phyloP scores from a whole-genome alignment of 2,329 filamentous ascomycete species.

The Pseudonectria foliicola region DNA sequence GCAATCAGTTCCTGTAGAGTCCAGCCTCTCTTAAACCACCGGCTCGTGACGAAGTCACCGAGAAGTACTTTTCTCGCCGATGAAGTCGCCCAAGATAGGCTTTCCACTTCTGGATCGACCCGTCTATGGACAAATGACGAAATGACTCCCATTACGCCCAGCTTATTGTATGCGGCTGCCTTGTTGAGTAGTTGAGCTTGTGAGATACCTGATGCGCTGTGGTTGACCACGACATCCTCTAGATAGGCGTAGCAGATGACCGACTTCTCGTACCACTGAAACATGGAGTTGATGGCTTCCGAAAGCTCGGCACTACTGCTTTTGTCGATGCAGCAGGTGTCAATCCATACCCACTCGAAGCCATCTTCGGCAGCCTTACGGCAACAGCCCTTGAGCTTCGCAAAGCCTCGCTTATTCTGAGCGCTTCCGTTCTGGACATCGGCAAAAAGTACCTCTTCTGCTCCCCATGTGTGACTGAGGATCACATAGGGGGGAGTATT shows the following conservation, averaged over 20 bases:
- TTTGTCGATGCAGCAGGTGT: slow-evolving; percentile 23
- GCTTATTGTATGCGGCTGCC: too few species aligned
- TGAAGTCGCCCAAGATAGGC: too few species aligned
- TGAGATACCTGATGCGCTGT: too few species aligned
- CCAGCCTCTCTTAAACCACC: slow-evolving; percentile 19
- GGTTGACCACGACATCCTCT: slow-evolving; percentile 7
- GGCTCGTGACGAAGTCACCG: too few species aligned
- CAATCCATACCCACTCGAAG: slow-evolving; percentile 15
- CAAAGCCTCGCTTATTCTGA: slow-evolving; percentile 3
- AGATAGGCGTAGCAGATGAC: slow-evolving; percentile 22
- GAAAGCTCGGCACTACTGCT: slow-evolving; percentile 17
- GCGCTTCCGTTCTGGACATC: slow-evolving; percentile 1
- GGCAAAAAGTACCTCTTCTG: slow-evolving; percentile 3
- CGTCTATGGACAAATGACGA: too few species aligned
- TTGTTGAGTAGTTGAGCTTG: too few species aligned
- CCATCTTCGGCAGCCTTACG: slow-evolving; percentile 2
- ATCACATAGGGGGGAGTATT: slow-evolving; percentile 5
- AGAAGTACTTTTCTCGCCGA: too few species aligned
- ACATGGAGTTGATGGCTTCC: slow-evolving; percentile 25
- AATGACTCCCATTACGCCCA: too few species aligned
- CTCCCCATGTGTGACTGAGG: slow-evolving; percentile 6
- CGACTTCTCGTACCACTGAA: slow-evolving; percentile 16
- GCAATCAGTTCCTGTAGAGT: slow-evolving; percentile 20
- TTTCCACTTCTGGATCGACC: too few species aligned
- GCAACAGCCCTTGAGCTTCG: slow-evolving; percentile 5